Percentiles rank a stretch among this genome's conserved stretches.
These are phyloP conservation scores for Diaporthe humulicola DNA, from an alignment of 2,329 filamentous ascomycete genomes.

Conservation along the genomic window DNA sequence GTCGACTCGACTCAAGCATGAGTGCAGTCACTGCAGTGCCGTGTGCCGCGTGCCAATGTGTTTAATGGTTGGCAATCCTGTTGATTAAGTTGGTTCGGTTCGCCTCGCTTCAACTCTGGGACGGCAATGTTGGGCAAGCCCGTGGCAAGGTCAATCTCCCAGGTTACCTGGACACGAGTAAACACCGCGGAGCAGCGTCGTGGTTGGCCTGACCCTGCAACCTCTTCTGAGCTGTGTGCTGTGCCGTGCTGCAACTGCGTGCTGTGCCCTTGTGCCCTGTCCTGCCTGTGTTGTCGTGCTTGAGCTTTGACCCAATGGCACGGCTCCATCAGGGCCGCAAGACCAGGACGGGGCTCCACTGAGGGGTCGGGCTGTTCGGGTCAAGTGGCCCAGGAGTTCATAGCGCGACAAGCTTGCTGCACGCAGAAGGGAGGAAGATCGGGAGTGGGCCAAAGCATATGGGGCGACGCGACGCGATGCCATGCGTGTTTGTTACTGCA, in stretches of 20 bases:
- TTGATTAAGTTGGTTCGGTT: background rate
- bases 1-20: background rate
- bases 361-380: conserved; percentile 28
- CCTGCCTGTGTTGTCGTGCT: conserved; percentile 28
- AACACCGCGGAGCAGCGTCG: conserved; percentile 7
- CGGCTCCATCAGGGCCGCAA: conserved; percentile 4
- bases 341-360: conserved; percentile 19
- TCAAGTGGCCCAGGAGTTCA: conserved; percentile 27
- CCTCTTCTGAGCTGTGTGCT: conserved; percentile 5
- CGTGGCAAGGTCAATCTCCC: conserved; percentile 9
- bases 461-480: conserved; percentile 18
- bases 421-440: conserved; percentile 7
- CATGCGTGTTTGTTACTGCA: conserved; percentile 7
- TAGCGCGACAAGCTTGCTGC: conserved; percentile 27
- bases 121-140: conserved; percentile 10
- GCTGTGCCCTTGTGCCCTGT: background rate
- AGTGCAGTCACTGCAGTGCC: background rate
- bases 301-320: conserved; percentile 28
- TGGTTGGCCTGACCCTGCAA: conserved; percentile 26
- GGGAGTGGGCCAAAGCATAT: background rate
- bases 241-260: conserved; percentile 14
- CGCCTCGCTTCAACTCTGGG: conserved; percentile 17
- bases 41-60: background rate
- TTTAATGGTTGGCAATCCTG: background rate
- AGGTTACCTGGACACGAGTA: conserved; percentile 26